A percentile compares a stretch with the other conserved stretches of the same genome.
Conservation (phyloP, 345 rosid genomes). For the Murraya paniculata region DNA sequence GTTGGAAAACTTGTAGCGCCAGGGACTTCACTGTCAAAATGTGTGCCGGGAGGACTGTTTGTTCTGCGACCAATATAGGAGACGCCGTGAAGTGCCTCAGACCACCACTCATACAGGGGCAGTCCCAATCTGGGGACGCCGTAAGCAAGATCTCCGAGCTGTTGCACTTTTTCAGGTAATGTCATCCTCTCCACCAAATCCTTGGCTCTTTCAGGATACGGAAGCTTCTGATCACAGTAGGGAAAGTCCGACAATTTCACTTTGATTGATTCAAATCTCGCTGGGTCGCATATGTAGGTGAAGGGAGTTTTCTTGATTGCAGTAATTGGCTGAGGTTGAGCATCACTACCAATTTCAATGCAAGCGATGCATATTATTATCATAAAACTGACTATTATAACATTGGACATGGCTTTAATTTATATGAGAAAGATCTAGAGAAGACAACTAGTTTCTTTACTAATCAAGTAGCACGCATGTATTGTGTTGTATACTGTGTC, state of each 20-base stretch:
- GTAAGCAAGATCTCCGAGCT: slow-evolving; percentile 23
- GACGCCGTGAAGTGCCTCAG: slow-evolving; percentile 49
- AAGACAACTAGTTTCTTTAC: no score
- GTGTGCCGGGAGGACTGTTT: slow-evolving; percentile 15
- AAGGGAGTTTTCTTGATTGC: no score
- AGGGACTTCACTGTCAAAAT: slow-evolving; percentile 26
- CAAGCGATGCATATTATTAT: no score
- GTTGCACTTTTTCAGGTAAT: slow-evolving; percentile 30
- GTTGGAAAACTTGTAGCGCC: slow-evolving; percentile 47
- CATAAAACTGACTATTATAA: no score
- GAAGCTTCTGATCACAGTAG: slow-evolving; percentile 25
- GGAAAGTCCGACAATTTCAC: no score
- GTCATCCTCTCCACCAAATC: slow-evolving; percentile 37
- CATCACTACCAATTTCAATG: no score
- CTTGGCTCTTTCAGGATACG: slow-evolving; percentile 28
- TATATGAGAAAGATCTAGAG: no score
- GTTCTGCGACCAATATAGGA: slow-evolving; percentile 25
- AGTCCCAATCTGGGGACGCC: slow-evolving; percentile 36
- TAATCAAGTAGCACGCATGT: no score
- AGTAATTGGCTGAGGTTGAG: no score
- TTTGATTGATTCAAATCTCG: no score
- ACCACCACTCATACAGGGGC: slow-evolving; percentile 48
- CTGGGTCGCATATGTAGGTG: no score
- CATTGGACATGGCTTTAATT: no score
- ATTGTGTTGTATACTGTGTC: background rate